These are phyloP conservation scores for Scheffersomyces insectosa DNA, from an alignment of 1,139 yeast species.

Conservation along the genomic window DNA sequence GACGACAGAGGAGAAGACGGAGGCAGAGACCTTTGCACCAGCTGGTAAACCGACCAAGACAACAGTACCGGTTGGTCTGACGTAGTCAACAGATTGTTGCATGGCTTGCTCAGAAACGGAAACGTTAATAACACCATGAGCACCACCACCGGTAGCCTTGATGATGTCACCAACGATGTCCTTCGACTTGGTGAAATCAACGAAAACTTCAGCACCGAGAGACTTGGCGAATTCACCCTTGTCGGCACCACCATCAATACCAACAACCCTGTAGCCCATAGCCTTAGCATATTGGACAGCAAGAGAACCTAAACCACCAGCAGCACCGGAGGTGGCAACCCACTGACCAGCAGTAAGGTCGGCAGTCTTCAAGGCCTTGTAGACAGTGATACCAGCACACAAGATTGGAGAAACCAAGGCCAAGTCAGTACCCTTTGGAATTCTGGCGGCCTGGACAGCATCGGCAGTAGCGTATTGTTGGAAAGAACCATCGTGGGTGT, in stretches of 20 bases:
- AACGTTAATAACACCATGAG: constrained; percentile 74
- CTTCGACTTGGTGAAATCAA: constrained; percentile 62
- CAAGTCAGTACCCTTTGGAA: constrained; percentile 69
- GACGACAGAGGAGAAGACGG: constrained; percentile 66
- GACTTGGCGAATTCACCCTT: constrained; percentile 56
- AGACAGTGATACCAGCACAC: constrained; percentile 82
- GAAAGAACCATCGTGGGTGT: constrained; percentile 80
- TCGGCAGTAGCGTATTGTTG: constrained; percentile 83
- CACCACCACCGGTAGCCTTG: constrained; percentile 71
- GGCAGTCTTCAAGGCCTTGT: constrained; percentile 76
- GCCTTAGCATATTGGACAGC: constrained; percentile 76
- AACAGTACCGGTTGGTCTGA: constrained; percentile 68
- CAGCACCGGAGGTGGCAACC: constrained; percentile 80
- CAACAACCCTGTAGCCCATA: constrained; percentile 72
- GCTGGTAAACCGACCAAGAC: constrained; percentile 78
- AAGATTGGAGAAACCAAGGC: constrained; percentile 76
- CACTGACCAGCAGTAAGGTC: constrained; percentile 65
- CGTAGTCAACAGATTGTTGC: constrained; percentile 61
- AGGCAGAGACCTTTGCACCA: constrained; percentile 62
- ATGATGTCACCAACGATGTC: constrained; percentile 58
- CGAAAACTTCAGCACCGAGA: constrained; percentile 67
- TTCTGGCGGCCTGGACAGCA: constrained; percentile 81
- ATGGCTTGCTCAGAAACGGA: constrained; percentile 72
- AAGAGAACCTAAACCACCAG: constrained; percentile 76
- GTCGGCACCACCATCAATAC: constrained; percentile 74